Percentiles rank a stretch among this genome's conserved stretches.
Evolutionary conservation across 768 basidiomycete genomes (phyloP).

Genomic region (Suillus discolor): DNA sequence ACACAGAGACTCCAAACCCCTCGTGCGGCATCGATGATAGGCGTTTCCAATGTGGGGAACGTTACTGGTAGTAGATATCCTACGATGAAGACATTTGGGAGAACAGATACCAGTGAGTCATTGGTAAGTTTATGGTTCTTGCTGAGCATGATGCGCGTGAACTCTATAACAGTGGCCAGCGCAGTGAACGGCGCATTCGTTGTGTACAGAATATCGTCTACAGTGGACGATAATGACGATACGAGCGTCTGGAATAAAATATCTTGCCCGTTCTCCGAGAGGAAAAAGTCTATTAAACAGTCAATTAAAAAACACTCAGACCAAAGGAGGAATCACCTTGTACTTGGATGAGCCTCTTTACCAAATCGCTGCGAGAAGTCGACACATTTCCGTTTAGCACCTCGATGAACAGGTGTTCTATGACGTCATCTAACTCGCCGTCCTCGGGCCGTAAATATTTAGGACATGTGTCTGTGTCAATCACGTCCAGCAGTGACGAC

Average conservation of each 20-base stretch:
- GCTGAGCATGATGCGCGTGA: slow-evolving; percentile 35
- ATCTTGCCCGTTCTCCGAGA: slow-evolving; percentile 33
- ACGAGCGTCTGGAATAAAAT: slow-evolving; percentile 36
- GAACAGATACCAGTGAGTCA: slow-evolving; percentile 23
- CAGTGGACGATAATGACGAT: slow-evolving; percentile 37
- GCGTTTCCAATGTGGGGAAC: slow-evolving; percentile 27
- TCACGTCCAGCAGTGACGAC: slow-evolving; percentile 44
- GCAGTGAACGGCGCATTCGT: slow-evolving; percentile 13
- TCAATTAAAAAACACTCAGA: neutral
- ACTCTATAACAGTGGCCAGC: slow-evolving; percentile 33
- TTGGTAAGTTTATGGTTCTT: slow-evolving; percentile 7
- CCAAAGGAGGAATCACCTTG: slow-evolving; percentile 36
- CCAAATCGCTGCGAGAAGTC: slow-evolving; percentile 31
- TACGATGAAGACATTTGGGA: slow-evolving; percentile 51
- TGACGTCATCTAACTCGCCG: slow-evolving; percentile 47
- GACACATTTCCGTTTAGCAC: slow-evolving; percentile 32
- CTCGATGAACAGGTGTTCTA: slow-evolving; percentile 42
- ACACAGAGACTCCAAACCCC: slow-evolving; percentile 35
- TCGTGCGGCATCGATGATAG: slow-evolving; percentile 20
- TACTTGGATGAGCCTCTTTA: slow-evolving; percentile 41
- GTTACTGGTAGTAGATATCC: slow-evolving; percentile 46
- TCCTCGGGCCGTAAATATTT: slow-evolving; percentile 45
- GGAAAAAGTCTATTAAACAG: slow-evolving; percentile 27
- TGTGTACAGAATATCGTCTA: slow-evolving; percentile 37
- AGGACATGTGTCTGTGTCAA: slow-evolving; percentile 42